phyloP scores from a whole-genome alignment of 768 basidiomycete species.

The Lentinula sp. region DNA sequence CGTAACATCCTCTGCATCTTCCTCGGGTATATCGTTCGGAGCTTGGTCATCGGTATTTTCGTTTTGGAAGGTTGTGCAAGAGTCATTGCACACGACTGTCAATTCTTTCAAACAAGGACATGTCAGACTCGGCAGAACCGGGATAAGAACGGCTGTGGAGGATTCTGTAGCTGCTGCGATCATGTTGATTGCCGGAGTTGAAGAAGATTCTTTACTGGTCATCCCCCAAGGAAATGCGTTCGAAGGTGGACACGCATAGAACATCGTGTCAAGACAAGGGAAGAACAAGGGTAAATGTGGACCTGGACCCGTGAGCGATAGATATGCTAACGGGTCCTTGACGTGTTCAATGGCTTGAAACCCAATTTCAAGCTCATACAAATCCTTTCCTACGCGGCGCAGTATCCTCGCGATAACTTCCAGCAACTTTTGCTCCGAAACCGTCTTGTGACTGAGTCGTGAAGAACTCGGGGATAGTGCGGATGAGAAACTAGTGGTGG shows the following conservation, averaged over 20 bases:
- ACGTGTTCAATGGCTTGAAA: background rate
- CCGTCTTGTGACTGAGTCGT: background rate
- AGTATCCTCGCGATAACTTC: background rate
- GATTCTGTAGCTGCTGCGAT: background rate
- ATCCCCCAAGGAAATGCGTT: background rate
- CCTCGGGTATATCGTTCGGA: background rate
- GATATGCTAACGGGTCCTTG: background rate
- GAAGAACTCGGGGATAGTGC: background rate
- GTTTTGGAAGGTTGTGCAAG: background rate
- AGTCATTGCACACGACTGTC: background rate
- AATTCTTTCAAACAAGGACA: background rate
- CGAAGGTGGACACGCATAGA: background rate
- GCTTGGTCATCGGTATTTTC: background rate
- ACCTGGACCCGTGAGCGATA: background rate
- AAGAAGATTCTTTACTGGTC: background rate
- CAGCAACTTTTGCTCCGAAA: background rate
- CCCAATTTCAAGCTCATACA: conserved; percentile 3
- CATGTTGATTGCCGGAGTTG: background rate
- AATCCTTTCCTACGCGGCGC: background rate
- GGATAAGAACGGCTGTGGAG: background rate
- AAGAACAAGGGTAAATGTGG: background rate
- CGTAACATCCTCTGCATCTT: background rate
- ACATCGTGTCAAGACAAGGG: background rate
- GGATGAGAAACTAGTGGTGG: background rate
- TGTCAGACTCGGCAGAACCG: background rate